Percentiles rank a stretch among this genome's conserved stretches.
Conservation (phyloP, 768 basidiomycete genomes). For the Hericium rajendrae region DNA sequence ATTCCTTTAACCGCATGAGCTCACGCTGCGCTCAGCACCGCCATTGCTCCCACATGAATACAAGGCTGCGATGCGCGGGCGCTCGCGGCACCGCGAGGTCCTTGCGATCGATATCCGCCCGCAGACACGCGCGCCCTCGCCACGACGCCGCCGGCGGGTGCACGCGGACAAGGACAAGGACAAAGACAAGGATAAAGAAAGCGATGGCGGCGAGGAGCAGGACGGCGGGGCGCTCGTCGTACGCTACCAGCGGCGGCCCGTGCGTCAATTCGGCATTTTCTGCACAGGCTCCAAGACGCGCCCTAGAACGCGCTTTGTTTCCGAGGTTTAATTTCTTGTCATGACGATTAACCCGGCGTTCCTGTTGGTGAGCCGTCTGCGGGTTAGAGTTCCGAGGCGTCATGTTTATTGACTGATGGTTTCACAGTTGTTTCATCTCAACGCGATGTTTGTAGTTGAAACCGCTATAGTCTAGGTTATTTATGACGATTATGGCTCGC, state of each 20-base stretch:
- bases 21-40: constrained; percentile 4
- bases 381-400: too few relatives aligned
- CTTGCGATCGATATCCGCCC: constrained; percentile 1
- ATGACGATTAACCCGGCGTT: too few relatives aligned
- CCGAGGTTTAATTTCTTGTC: too few relatives aligned
- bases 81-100: constrained; percentile 4
- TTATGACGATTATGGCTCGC: too few relatives aligned
- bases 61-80: constrained; percentile 7
- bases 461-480: too few relatives aligned
- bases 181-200: neutral
- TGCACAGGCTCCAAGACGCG: constrained; percentile 3
- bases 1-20: neutral
- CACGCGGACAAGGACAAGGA: neutral
- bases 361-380: too few relatives aligned
- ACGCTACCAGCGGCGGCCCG: constrained; percentile 1
- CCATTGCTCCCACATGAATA: constrained; percentile 9
- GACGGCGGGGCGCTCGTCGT: neutral
- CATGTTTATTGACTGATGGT: too few relatives aligned
- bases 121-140: constrained; percentile 12
- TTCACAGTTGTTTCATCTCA: too few relatives aligned
- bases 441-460: too few relatives aligned
- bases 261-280: constrained; percentile 12
- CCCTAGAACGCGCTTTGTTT: too few relatives aligned
- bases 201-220: neutral
- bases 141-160: neutral